phyloP scores from a whole-genome alignment of 768 basidiomycete genomes.

The Amanita subjunquillea region DNA sequence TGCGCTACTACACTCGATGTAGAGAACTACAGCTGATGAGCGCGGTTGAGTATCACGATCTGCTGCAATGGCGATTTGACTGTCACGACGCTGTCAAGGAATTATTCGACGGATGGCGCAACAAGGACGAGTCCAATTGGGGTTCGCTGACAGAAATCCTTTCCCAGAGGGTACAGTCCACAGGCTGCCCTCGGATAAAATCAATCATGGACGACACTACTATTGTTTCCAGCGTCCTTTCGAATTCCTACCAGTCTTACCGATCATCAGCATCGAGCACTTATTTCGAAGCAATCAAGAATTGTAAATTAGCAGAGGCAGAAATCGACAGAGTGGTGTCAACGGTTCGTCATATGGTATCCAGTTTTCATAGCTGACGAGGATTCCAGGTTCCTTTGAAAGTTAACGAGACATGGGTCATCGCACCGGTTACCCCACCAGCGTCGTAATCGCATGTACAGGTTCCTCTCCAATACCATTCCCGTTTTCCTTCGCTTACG shows the following conservation, averaged over 20 bases:
- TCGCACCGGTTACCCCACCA: too few relatives aligned
- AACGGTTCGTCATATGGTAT: background rate
- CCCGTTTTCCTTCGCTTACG: too few relatives aligned
- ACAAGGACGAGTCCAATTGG: background rate
- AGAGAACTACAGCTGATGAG: background rate
- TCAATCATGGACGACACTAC: background rate
- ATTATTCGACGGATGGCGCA: background rate
- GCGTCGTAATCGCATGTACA: too few relatives aligned
- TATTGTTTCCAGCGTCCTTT: too few relatives aligned
- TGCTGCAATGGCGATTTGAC: background rate
- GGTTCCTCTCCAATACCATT: too few relatives aligned
- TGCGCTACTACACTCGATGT: background rate
- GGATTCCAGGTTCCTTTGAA: background rate
- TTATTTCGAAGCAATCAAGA: too few relatives aligned
- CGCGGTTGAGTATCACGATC: background rate
- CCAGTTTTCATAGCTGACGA: background rate
- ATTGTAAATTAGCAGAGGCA: background rate
- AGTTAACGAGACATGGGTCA: background rate
- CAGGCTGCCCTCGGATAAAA: background rate
- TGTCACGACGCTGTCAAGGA: background rate
- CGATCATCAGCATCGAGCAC: too few relatives aligned
- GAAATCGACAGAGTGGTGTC: background rate
- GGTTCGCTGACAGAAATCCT: background rate
- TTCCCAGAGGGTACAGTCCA: background rate
- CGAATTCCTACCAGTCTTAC: too few relatives aligned